Evolutionary conservation across 768 basidiomycete genomes (phyloP).

Genomic region (Rossbeevera mucosa): DNA sequence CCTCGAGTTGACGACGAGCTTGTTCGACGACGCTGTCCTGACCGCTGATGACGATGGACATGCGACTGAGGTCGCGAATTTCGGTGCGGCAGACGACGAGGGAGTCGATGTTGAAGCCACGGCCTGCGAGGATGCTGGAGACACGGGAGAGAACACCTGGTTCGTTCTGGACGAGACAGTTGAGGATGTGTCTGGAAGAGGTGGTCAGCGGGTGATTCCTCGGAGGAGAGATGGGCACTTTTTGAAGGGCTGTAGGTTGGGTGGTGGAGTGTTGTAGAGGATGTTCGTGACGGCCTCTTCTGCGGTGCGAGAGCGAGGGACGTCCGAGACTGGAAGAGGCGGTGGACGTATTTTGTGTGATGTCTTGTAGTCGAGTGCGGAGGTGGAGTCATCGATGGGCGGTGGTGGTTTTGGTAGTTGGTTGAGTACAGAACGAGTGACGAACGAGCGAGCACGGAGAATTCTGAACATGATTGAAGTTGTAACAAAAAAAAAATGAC

Average conservation of each 20-base stretch:
- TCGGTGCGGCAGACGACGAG: conserved; percentile 97
- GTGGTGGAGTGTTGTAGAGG: conserved; percentile 92
- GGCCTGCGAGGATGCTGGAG: conserved; percentile 92
- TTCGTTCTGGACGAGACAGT: conserved; percentile 98
- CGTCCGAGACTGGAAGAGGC: conserved; percentile 78
- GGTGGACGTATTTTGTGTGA: conserved; percentile 69
- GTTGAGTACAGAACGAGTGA: conserved; percentile 11
- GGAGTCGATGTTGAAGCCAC: conserved; percentile 98
- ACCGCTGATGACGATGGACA: conserved; percentile 95
- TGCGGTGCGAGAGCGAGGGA: conserved; percentile 79
- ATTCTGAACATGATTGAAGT: no score
- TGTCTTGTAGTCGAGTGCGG: conserved; percentile 88
- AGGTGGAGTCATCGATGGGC: conserved; percentile 89
- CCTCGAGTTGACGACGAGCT: conserved; percentile 91
- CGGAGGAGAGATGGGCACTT: conserved; percentile 43
- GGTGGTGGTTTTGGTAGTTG: conserved; percentile 67
- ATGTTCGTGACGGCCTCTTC: conserved; percentile 98
- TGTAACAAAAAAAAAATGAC: conserved; percentile 5
- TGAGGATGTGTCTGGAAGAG: conserved; percentile 76
- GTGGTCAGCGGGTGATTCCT: background rate
- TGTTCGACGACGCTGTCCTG: conserved; percentile 99
- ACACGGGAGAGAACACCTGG: conserved; percentile 98
- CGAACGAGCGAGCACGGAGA: conserved; percentile 28
- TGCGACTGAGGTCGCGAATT: conserved; percentile 92
- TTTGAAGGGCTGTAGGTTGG: conserved; percentile 88